phyloP scores from a whole-genome alignment of 1,284 basidiomycete genomes.

The Ganoderma leucocontextum region DNA sequence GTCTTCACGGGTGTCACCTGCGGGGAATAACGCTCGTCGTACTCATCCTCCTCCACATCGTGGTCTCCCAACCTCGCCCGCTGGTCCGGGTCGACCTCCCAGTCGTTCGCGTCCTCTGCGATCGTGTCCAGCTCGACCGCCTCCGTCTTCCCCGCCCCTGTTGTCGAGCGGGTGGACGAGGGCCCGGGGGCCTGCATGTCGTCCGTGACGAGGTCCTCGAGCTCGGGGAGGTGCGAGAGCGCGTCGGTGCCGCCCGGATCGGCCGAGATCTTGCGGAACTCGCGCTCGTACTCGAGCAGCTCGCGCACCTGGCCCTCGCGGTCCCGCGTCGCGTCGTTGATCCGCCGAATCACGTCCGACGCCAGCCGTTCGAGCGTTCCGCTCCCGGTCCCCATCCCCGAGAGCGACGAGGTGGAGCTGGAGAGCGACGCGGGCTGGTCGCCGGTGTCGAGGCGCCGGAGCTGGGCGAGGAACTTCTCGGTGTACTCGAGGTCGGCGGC shows the following conservation, averaged over 20 bases:
- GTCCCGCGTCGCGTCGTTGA: slow-evolving; percentile 78
- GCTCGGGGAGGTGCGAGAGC: slow-evolving; percentile 71
- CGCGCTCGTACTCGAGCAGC: slow-evolving; percentile 77
- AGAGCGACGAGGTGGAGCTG: neutral
- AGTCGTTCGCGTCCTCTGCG: slow-evolving; percentile 61
- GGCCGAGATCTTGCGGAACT: slow-evolving; percentile 77
- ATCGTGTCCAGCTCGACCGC: slow-evolving; percentile 47
- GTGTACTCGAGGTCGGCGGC: slow-evolving; percentile 78
- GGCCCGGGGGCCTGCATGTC: slow-evolving; percentile 27
- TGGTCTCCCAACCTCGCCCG: slow-evolving; percentile 51
- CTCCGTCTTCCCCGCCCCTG: slow-evolving; percentile 26
- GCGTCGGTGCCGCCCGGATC: slow-evolving; percentile 80
- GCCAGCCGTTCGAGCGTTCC: slow-evolving; percentile 73
- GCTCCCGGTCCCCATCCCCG: slow-evolving; percentile 39
- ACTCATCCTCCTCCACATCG: slow-evolving; percentile 50
- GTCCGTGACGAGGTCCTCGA: slow-evolving; percentile 59
- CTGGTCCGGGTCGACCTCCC: slow-evolving; percentile 66
- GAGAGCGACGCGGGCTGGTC: slow-evolving; percentile 40
- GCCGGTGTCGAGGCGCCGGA: slow-evolving; percentile 72
- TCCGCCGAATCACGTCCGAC: slow-evolving; percentile 76
- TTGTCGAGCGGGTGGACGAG: slow-evolving; percentile 6
- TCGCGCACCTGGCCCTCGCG: slow-evolving; percentile 81
- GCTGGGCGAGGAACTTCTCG: slow-evolving; percentile 75
- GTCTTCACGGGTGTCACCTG: slow-evolving; percentile 53
- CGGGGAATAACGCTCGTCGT: slow-evolving; percentile 24